These are phyloP conservation scores for Abelmoschus esculentus DNA, from an alignment of 345 rosid genomes.

Conservation along the genomic window DNA sequence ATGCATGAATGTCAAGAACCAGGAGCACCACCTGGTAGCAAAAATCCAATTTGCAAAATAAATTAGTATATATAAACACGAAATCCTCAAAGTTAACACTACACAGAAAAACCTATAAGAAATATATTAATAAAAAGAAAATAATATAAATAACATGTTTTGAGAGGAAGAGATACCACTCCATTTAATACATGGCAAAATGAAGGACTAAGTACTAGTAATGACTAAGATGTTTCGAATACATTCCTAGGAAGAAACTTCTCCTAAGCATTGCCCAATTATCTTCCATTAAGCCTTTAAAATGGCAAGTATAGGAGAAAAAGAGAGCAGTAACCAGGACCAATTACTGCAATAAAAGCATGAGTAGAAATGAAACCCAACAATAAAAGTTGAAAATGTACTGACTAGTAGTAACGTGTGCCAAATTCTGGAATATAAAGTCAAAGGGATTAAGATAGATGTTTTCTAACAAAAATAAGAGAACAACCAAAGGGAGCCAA, in stretches of 20 bases:
- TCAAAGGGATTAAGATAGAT: background rate
- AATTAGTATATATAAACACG: background rate
- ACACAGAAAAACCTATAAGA: background rate
- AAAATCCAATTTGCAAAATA: constrained; percentile 4
- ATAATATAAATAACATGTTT: background rate
- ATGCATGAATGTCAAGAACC: constrained; percentile 96
- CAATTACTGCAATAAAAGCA: background rate
- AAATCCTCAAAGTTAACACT: background rate
- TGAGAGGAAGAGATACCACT: background rate
- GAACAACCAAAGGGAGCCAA: background rate
- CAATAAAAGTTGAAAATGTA: background rate
- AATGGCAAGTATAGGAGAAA: background rate
- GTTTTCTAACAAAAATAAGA: background rate
- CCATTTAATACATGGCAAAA: background rate
- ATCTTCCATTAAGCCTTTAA: background rate
- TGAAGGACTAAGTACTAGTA: background rate
- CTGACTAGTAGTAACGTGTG: background rate
- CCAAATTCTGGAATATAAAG: background rate
- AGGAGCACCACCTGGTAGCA: constrained; percentile 76
- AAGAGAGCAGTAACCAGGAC: background rate
- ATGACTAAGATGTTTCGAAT: background rate
- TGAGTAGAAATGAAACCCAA: background rate
- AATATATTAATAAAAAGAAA: background rate
- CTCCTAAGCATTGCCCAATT: background rate
- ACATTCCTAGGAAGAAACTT: background rate